Evolutionary conservation across 306 rosid genomes (phyloP).

Genomic region (Cicer pinnatifidum): DNA sequence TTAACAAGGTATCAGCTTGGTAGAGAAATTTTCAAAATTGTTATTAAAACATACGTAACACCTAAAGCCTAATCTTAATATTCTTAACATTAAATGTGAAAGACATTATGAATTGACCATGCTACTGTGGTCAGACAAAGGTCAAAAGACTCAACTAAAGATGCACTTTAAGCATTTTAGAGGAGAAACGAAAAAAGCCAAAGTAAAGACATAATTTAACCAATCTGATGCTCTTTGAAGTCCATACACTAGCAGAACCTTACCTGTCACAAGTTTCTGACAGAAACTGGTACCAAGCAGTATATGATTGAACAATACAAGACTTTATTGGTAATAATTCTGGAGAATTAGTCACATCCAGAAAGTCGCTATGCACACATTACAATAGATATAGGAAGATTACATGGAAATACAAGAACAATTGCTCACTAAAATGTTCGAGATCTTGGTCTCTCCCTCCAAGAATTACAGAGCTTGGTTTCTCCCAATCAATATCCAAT

Average conservation of each 20-base stretch:
- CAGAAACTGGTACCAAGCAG: no score
- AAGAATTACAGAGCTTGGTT: no score
- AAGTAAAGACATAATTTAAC: background rate
- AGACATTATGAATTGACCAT: background rate
- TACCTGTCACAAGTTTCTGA: background rate
- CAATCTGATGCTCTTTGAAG: constrained; percentile 12
- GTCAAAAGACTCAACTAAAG: background rate
- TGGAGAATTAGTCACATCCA: no score
- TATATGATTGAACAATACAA: no score
- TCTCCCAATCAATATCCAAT: no score
- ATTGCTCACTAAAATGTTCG: no score
- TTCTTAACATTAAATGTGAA: background rate
- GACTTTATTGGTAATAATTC: no score
- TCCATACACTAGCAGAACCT: background rate
- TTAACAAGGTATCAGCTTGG: background rate
- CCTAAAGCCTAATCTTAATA: background rate
- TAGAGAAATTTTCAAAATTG: constrained; percentile 9
- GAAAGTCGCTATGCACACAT: no score
- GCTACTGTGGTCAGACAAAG: background rate
- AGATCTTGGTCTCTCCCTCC: no score
- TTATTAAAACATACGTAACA: background rate
- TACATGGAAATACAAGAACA: no score
- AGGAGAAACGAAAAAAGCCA: background rate
- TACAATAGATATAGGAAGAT: no score
- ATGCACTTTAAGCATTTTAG: constrained; percentile 3